These are phyloP conservation scores for Penicillium sp. DNA, from an alignment of 2,329 filamentous ascomycete genomes.

Conservation along the genomic window DNA sequence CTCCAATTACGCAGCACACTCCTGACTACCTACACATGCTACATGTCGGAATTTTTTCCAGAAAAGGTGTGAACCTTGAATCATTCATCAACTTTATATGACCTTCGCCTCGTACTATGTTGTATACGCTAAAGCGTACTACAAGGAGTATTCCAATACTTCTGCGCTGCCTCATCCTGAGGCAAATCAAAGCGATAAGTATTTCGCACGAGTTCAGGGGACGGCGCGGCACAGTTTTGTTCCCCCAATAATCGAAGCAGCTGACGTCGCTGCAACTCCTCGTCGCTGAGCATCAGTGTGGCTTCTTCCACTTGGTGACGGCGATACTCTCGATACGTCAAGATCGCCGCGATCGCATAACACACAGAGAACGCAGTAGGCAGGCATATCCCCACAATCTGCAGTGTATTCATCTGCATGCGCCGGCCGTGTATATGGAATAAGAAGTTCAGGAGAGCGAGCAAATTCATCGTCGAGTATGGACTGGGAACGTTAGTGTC, in stretches of 20 bases:
- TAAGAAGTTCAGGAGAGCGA: slow-evolving; percentile 36
- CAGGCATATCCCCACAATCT: slow-evolving; percentile 29
- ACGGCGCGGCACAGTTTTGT: slow-evolving; percentile 28
- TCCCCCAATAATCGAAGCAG: slow-evolving; percentile 37
- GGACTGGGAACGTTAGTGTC: slow-evolving; percentile 7
- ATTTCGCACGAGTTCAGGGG: slow-evolving; percentile 24
- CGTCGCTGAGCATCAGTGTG: slow-evolving; percentile 31
- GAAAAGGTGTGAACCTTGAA: too few species aligned
- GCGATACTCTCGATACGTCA: slow-evolving; percentile 24
- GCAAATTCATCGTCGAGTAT: slow-evolving; percentile 23
- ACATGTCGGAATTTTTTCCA: neutral
- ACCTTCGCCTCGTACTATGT: too few species aligned
- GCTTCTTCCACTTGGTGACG: slow-evolving; percentile 9
- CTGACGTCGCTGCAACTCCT: slow-evolving; percentile 43
- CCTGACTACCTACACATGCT: neutral
- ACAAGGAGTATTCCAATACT: neutral
- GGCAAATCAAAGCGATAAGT: slow-evolving; percentile 32
- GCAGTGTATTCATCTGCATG: slow-evolving; percentile 29
- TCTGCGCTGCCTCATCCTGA: slow-evolving; percentile 10
- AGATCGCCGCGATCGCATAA: slow-evolving; percentile 29
- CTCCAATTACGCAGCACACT: neutral
- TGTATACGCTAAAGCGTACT: neutral
- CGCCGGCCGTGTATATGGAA: slow-evolving; percentile 34
- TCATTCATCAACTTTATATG: too few species aligned
- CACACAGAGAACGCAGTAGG: slow-evolving; percentile 29